Evolutionary conservation across 139 green algal genomes (phyloP).

Genomic region (Volvox africanus): DNA sequence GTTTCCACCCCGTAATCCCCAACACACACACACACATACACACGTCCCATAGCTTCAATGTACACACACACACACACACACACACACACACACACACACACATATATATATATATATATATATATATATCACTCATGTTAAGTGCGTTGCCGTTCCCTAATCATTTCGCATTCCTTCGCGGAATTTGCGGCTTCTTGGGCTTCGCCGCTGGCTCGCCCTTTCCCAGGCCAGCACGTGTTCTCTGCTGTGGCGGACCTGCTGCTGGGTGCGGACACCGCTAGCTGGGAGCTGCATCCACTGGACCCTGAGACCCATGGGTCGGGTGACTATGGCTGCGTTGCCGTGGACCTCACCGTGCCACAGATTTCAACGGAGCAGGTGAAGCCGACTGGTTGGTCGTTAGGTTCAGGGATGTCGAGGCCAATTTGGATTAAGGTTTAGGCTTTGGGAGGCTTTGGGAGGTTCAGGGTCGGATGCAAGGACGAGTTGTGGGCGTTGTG

Average conservation of each 20-base stretch:
- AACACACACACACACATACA: no score
- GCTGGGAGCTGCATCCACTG: conserved; percentile 44
- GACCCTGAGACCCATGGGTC: neutral
- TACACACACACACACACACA: no score
- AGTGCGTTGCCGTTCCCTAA: neutral
- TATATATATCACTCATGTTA: no score
- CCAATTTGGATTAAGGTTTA: no score
- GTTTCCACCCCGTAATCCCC: no score
- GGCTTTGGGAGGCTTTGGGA: no score
- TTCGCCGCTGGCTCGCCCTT: neutral
- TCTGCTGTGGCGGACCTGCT: conserved; percentile 24
- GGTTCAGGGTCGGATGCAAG: neutral
- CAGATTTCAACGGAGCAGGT: conserved; percentile 18
- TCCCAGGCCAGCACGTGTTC: conserved; percentile 44
- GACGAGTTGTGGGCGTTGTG: neutral
- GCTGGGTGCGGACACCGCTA: conserved; percentile 10
- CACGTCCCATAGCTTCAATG: no score
- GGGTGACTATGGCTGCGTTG: conserved; percentile 31
- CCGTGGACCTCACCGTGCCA: conserved; percentile 9
- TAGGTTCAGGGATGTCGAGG: no score
- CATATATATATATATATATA: no score
- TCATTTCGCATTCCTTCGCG: neutral
- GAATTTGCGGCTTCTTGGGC: no score
- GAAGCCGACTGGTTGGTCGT: no score
- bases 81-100: no score